These are phyloP conservation scores for Tricladium varicosporioides DNA, from an alignment of 2,329 filamentous ascomycete genomes.

Conservation along the genomic window DNA sequence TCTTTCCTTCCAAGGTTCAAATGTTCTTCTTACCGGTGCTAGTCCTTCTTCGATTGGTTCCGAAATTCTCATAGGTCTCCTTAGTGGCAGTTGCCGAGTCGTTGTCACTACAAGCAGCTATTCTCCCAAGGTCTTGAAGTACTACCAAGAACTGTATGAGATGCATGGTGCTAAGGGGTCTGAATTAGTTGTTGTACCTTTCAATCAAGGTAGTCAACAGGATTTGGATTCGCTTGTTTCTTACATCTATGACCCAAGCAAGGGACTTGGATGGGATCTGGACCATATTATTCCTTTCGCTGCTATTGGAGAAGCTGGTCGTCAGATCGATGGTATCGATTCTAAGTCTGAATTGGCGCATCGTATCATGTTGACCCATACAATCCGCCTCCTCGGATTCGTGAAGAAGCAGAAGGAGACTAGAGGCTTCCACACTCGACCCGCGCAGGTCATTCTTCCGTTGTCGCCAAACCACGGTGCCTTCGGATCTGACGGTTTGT, in stretches of 20 bases:
- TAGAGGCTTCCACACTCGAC: conserved; percentile 84
- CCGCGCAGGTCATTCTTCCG: conserved; percentile 86
- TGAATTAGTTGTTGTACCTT: conserved; percentile 91
- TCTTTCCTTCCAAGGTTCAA: conserved; percentile 1
- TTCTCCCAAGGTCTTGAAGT: conserved; percentile 91
- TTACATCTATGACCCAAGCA: conserved; percentile 71
- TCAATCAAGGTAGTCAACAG: conserved; percentile 97
- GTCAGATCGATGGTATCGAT: conserved; percentile 90
- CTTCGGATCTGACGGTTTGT: conserved; percentile 93
- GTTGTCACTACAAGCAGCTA: conserved; percentile 92
- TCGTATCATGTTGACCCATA: conserved; percentile 96
- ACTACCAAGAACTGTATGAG: conserved; percentile 96
- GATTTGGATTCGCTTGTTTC: conserved; percentile 88
- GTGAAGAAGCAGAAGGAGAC: conserved; percentile 86
- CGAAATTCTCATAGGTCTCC: conserved; percentile 58
- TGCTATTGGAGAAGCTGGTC: conserved; percentile 92
- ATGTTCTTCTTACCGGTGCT: conserved; percentile 38
- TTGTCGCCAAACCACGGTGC: conserved; percentile 98
- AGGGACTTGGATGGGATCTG: conserved; percentile 93
- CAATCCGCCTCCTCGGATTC: conserved; percentile 80
- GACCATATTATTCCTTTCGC: conserved; percentile 94
- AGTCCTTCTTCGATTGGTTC: conserved; percentile 38
- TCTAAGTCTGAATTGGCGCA: conserved; percentile 95
- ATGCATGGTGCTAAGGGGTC: conserved; percentile 87
- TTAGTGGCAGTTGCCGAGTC: conserved; percentile 88